Evolutionary conservation across 768 basidiomycete genomes (phyloP).

Genomic region (Psilocybe sp.): DNA sequence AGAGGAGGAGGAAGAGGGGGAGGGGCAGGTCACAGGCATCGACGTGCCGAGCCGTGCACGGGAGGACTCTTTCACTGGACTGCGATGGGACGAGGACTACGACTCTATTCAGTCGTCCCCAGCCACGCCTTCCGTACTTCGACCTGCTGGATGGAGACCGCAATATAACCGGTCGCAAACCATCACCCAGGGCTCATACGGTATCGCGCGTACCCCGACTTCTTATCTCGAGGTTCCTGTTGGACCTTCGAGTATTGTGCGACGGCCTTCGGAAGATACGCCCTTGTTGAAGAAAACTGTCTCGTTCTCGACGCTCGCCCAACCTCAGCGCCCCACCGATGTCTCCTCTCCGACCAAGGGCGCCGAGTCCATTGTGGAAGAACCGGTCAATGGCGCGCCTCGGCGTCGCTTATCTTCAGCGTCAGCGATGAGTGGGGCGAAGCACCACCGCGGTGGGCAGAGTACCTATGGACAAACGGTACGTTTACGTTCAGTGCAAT

Average conservation of each 20-base stretch:
- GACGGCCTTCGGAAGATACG: constrained; percentile 23
- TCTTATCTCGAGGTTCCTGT: background rate
- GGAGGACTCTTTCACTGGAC: constrained; percentile 25
- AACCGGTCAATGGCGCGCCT: constrained; percentile 13
- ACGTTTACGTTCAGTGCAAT: constrained; percentile 13
- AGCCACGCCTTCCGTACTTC: background rate
- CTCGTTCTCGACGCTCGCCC: constrained; percentile 28
- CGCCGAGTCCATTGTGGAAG: background rate
- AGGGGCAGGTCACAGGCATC: too few relatives aligned
- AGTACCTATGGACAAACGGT: constrained; percentile 78
- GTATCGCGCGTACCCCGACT: background rate
- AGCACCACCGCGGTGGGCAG: constrained; percentile 40
- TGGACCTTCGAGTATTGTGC: background rate
- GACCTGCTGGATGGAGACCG: background rate
- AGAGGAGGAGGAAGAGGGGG: too few relatives aligned
- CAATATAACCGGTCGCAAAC: constrained; percentile 1
- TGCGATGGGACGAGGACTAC: constrained; percentile 32
- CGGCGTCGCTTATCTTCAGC: constrained; percentile 31
- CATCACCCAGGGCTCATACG: background rate
- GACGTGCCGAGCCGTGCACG: constrained; percentile 4
- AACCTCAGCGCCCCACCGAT: constrained; percentile 7
- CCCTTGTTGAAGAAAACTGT: constrained; percentile 38
- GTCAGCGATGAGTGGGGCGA: constrained; percentile 27
- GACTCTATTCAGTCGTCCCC: constrained; percentile 7
- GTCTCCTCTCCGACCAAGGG: background rate